Evolutionary conservation across 2,329 filamentous ascomycete genomes (phyloP).

Genomic region (Aspergillus niger): DNA sequence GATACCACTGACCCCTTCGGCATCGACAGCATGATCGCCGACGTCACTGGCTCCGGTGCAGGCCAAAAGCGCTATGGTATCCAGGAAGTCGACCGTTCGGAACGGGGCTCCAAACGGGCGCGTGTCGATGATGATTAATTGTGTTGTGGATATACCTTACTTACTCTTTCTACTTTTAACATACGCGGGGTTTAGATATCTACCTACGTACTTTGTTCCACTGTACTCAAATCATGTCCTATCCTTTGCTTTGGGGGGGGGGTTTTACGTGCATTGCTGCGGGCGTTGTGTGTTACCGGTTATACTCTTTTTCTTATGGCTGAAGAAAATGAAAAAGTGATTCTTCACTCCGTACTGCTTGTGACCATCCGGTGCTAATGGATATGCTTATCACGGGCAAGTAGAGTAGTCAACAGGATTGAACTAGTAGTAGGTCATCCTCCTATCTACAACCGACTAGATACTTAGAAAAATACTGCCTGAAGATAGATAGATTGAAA

Average conservation of each 20-base stretch:
- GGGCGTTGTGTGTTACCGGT: not conserved
- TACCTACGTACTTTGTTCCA: slow-evolving; percentile 1
- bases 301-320: not conserved
- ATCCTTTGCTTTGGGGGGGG: slow-evolving; percentile 4
- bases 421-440: too few species aligned
- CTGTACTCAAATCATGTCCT: slow-evolving; percentile 14
- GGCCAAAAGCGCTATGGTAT: slow-evolving; percentile 49
- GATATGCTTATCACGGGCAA: too few species aligned
- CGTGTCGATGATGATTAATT: slow-evolving; percentile 70
- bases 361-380: too few species aligned
- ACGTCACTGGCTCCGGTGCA: slow-evolving; percentile 62
- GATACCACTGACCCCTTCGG: slow-evolving; percentile 86
- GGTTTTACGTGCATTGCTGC: not conserved
- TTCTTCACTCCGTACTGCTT: not conserved
- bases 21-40: slow-evolving; percentile 88
- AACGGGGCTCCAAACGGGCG: slow-evolving; percentile 64
- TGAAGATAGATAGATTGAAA: too few species aligned
- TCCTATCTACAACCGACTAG: too few species aligned
- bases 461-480: too few species aligned
- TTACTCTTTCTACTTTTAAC: too few species aligned
- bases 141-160: not conserved
- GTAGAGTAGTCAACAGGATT: too few species aligned
- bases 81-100: slow-evolving; percentile 41
- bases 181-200: not conserved
- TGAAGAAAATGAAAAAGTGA: not conserved